These are phyloP conservation scores for Leishmania martiniquensis DNA, from an alignment of 208 protist species.

Conservation along the genomic window DNA sequence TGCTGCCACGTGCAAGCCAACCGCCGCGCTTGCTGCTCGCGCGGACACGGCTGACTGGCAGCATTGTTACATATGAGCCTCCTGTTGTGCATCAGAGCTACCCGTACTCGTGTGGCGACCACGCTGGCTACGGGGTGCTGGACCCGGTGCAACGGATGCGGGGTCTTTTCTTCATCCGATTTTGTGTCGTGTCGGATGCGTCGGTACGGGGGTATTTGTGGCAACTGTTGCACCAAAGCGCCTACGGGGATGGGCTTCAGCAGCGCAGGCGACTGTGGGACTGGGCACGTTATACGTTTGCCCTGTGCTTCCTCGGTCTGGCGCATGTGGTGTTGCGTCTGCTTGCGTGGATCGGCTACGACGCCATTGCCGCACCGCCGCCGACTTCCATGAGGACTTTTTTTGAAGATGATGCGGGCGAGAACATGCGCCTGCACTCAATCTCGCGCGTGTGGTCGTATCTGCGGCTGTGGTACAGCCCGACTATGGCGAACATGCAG, in stretches of 20 bases:
- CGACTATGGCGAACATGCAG: slow-evolving; percentile 18
- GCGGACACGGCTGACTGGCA: slow-evolving; percentile 30
- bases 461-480: slow-evolving; percentile 26
- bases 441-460: slow-evolving; percentile 17
- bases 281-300: slow-evolving; percentile 20
- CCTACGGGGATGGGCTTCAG: neutral
- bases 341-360: slow-evolving; percentile 22
- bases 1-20: neutral
- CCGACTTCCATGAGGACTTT: slow-evolving; percentile 16
- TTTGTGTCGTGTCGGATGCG: slow-evolving; percentile 57
- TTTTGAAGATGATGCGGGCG: slow-evolving; percentile 20
- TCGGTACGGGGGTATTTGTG: slow-evolving; percentile 26
- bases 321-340: slow-evolving; percentile 15
- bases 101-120: slow-evolving; percentile 15
- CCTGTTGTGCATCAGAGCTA: slow-evolving; percentile 37
- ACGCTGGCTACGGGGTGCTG: slow-evolving; percentile 20
- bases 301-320: slow-evolving; percentile 18
- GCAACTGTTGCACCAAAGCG: slow-evolving; percentile 20
- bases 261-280: slow-evolving; percentile 13
- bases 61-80: slow-evolving; percentile 46
- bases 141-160: slow-evolving; percentile 45
- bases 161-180: slow-evolving; percentile 64
- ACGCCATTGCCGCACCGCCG: slow-evolving; percentile 22
- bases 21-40: slow-evolving; percentile 31
- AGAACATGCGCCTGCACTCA: slow-evolving; percentile 26